A percentile compares a stretch with the other conserved stretches of the same genome.
These are phyloP conservation scores for Colletotrichum liriopes DNA, from an alignment of 2,329 filamentous ascomycete genomes.

Conservation along the genomic window DNA sequence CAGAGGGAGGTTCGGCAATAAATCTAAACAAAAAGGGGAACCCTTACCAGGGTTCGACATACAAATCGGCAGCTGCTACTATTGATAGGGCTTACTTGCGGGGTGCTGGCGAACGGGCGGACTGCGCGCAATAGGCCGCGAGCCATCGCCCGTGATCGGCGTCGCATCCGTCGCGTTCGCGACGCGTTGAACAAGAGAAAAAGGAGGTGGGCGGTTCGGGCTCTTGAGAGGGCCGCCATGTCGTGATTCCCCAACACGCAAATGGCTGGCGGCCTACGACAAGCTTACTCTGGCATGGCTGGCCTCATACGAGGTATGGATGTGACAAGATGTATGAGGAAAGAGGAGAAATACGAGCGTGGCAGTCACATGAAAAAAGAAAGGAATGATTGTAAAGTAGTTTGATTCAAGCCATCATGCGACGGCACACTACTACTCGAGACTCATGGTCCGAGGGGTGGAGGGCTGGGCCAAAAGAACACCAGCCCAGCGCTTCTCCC, in stretches of 20 bases:
- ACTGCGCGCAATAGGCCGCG: neutral
- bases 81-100: neutral
- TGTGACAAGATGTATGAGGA: neutral
- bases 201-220: slow-evolving; percentile 5
- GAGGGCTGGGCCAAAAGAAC: slow-evolving; percentile 18
- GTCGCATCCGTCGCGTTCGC: slow-evolving; percentile 14
- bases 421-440: slow-evolving; percentile 14
- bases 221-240: neutral
- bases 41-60: neutral
- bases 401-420: slow-evolving; percentile 29
- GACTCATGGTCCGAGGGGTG: slow-evolving; percentile 8
- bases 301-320: slow-evolving; percentile 1
- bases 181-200: slow-evolving; percentile 7
- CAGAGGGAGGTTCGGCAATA: no score
- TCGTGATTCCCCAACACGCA: slow-evolving; percentile 8
- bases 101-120: neutral
- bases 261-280: neutral
- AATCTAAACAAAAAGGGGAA: neutral
- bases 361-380: neutral
- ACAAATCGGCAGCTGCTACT: no score
- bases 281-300: neutral
- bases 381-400: slow-evolving; percentile 15
- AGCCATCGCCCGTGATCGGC: neutral
- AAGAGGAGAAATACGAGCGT: neutral
- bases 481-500: slow-evolving; percentile 11